Base-by-base conservation (phyloP, 352 stramenopile genomes). In the Phytophthora aleatoria region DNA sequence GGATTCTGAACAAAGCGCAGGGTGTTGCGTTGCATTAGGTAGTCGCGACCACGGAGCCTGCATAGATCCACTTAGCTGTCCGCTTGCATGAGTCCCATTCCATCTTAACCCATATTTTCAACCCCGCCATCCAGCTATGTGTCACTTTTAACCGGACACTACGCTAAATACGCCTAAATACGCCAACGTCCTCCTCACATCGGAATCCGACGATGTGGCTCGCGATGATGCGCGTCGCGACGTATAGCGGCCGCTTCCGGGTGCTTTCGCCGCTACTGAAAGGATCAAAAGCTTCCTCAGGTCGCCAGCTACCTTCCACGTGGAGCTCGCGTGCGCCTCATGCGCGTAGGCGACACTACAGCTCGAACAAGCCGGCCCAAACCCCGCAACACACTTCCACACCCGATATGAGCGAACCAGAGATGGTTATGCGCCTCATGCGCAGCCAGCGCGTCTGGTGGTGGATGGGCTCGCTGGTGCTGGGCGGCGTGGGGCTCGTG, bases 391-490 rank as follows among this genome's bases (percentile, higher is more conserved):
- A n/a, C 5, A 28, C 11, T 30, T 13, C 42, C 3, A 11, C 38
- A 9, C n/a, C 30, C 13, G 51, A 49, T 43, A 55, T 89, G 64
- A 88, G 68, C 60, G 81, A 90, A 43, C 69, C 73, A 6, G 69
- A 81, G 59, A 70, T 79, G 61, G 58, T 77, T 4, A 51, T 61
- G 30, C 73, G 61, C 20, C 61, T 87, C 35, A 73, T 74, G 45
- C 79, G 79, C 2, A 84, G 72, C 42, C 79, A 92, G 61, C 73
- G 79, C 8, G 65, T 81, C 20, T 92, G 74, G 76, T 76, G 74
- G 59, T 91, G 81, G 80, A 6, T 89, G 1, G 75, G 77, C 8
- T 79, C 71, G 0, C 15, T 75, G 0, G 60, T 76, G 5, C 44
- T 90, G 20, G 48, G 70, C 0, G 73, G 73, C 2, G 73, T 89